Base-by-base conservation (phyloP, 2,329 filamentous ascomycete genomes). In the Phialophora chinensis region DNA sequence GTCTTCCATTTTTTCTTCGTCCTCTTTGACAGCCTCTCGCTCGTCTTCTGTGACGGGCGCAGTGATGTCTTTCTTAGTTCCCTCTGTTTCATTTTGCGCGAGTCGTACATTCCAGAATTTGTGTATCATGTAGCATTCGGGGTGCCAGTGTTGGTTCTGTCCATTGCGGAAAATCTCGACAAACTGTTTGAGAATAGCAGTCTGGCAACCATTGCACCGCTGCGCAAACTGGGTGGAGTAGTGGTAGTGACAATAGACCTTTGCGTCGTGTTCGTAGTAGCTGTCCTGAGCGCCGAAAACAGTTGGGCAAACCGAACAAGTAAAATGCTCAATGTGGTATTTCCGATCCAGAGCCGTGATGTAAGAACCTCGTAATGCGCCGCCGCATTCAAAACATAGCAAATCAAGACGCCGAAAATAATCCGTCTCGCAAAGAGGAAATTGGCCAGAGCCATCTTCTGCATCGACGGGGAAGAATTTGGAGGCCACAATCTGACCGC, bases 91-190 rank as follows among this genome's bases (percentile, higher is more conserved):
- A 11, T 86, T 83, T 29, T 88, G 85, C 11, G 88, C 88, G 44
- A 99, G 83, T 60, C 95, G 89, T 66, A 99, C 95, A 76, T 98
- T 99, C 95, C 95, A 99, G 79, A 98, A 99, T 76, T 99, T 99
- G 82, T 99, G 95, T 69, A 99, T 99, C 95, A 99, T 99, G 80
- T 99, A 99, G 79, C 95, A 99, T 79, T 99, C 95, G 1, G 95
- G 95, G 77, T 99, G 95, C 95, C 95, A 99, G 77, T 99, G 95
- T 76, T 99, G 95, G 76, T 98, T 97, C 77, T 97, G 91, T 1
- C 94, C 94, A 78, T 98, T 98, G 73, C 95, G 90, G 80, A 93
- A 99, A 68, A 99, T 98, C 79, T 99, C 95, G 68, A 99, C 95
- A 77, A 99, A 99, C 78, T 99, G 95, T 81, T 99, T 99, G 52